Conservation (phyloP, 1,139 yeast species). For the Saccharomyces hybrid region DNA sequence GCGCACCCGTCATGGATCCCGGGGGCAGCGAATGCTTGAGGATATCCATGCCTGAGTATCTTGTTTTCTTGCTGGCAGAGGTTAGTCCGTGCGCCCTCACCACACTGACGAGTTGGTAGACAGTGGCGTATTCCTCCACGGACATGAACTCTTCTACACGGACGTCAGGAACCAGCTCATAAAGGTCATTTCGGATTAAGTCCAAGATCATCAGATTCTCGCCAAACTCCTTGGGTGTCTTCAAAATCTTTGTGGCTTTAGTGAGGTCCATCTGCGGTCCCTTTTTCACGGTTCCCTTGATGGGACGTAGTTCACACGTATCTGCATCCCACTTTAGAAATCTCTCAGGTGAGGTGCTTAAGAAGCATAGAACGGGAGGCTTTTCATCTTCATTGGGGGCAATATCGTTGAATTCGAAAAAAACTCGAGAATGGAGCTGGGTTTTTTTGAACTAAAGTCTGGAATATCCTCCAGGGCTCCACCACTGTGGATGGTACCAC, state of each 20-base stretch:
- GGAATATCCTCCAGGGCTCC: slow-evolving; percentile 73
- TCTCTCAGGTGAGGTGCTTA: slow-evolving; percentile 92
- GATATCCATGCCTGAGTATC: slow-evolving; percentile 68
- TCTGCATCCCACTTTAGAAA: slow-evolving; percentile 69
- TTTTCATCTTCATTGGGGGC: slow-evolving; percentile 13
- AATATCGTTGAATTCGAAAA: slow-evolving; percentile 59
- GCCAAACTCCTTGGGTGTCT: slow-evolving; percentile 88
- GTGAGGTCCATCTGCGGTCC: slow-evolving; percentile 43
- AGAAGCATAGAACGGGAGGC: slow-evolving; percentile 37
- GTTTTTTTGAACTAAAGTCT: slow-evolving; percentile 59
- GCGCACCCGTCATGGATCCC: slow-evolving; percentile 99
- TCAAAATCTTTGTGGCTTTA: slow-evolving; percentile 56
- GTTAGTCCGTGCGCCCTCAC: slow-evolving; percentile 54
- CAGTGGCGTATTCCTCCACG: slow-evolving; percentile 88
- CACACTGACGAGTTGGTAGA: slow-evolving; percentile 85
- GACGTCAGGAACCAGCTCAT: slow-evolving; percentile 60
- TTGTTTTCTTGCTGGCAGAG: slow-evolving; percentile 9
- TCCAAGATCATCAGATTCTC: slow-evolving; percentile 97
- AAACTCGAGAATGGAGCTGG: slow-evolving; percentile 92
- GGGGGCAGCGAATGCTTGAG: slow-evolving; percentile 81
- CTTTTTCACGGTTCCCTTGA: slow-evolving; percentile 88
- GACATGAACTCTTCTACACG: slow-evolving; percentile 73
- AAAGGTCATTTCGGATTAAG: slow-evolving; percentile 84
- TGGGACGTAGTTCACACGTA: slow-evolving; percentile 77
- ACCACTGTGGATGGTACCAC: slow-evolving; percentile 43